These are phyloP conservation scores for Rhynchospora pubera DNA, from an alignment of 176 grass and related monocot species.

Conservation along the genomic window DNA sequence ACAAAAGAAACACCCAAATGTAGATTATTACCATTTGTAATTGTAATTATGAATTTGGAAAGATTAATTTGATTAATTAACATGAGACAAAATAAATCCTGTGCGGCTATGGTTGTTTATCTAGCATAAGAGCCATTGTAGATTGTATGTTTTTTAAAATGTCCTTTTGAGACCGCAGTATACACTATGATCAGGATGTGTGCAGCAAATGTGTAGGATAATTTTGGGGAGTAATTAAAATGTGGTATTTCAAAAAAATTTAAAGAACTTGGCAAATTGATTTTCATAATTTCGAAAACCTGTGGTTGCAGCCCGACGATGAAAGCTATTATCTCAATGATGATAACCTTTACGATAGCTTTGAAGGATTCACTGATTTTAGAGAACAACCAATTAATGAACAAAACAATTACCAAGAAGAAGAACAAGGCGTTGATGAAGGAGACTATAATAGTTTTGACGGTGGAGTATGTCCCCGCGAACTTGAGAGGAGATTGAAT, in stretches of 20 bases:
- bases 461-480: constrained; percentile 50
- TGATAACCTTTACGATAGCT: constrained; percentile 20
- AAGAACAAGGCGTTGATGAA: neutral
- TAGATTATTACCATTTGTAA: too few species aligned
- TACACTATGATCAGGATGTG: neutral
- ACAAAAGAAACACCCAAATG: too few species aligned
- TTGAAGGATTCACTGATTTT: neutral
- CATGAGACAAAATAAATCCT: neutral
- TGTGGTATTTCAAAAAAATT: neutral
- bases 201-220: neutral
- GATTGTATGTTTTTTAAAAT: neutral
- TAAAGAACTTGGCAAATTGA: neutral
- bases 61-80: neutral
- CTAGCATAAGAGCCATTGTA: neutral
- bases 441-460: constrained; percentile 7
- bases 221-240: neutral
- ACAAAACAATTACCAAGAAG: neutral
- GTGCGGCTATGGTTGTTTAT: neutral
- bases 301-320: constrained; percentile 6
- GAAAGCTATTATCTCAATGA: constrained; percentile 8
- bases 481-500: constrained; percentile 72
- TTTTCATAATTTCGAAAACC: neutral
- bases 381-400: constrained; percentile 8
- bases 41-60: too few species aligned
- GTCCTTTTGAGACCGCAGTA: neutral